Evolutionary conservation across 257 asterid genomes (phyloP), one percentile per base, ranked within the genome.

Genomic region (Rauvolfia tetraphylla): DNA sequence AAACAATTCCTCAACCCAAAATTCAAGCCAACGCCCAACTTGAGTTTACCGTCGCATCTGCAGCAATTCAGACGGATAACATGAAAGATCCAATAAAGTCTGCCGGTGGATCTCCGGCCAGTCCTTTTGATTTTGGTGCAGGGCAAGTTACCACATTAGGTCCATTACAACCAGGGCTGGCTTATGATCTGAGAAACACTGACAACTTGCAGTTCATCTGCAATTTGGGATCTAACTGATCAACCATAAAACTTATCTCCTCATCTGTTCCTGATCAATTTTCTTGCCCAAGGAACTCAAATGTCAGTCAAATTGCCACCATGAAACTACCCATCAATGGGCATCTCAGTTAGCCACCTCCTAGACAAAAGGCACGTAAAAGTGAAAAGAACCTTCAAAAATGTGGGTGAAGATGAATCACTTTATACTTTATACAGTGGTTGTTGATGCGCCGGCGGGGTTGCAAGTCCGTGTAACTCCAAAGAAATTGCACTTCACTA

Each of bases 311-410:
- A 34, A 77, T 91, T 82, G 89, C 98, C 68, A 72, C 84, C 85
- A 87, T 93, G 90, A n/a, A 93, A 93, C 84, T 91, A 91, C 68
- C 98, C 98, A 20, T 91, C 97, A 20, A 88, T 93, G 71, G 89
- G 34, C 78, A 70, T 22, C 49, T 44, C 49, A 5, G 68, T 71
- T 44, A 63, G 88, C 39, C 77, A 72, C 18, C 49, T 44, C 49
- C 0, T 76, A 41, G 46, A 69, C 54, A 13, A 81, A 71, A 17
- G 56, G 72, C 81, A 89, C 72, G 86, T 41, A 6, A 79, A 83
- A 18, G 91, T 87, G 57, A 79, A 38, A 34, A 82, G 97, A 75
- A 89, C 86, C 0, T 89, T 86, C 63, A 91, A 89, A 6, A 93
- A 90, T 38, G 88, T 90, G 9, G 98, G 83, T 1, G 92, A 84